A percentile compares a stretch with the other conserved stretches of the same genome.
Evolutionary conservation across 768 basidiomycete genomes (phyloP).

Genomic region (Hirschioporus abietinus): DNA sequence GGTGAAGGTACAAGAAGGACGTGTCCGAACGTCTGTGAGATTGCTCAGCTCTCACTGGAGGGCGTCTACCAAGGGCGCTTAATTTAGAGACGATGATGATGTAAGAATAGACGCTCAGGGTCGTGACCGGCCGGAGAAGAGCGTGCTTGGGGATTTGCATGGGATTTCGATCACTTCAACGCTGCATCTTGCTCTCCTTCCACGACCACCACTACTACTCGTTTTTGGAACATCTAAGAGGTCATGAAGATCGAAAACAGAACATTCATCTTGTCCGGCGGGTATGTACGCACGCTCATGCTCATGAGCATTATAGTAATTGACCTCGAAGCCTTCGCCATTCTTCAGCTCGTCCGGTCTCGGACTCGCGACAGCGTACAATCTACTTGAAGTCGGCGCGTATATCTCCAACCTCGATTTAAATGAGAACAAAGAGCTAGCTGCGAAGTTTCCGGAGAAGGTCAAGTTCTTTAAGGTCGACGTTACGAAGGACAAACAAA

Average conservation of each 20-base stretch:
- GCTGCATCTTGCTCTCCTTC: background rate
- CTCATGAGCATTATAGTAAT: background rate
- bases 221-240: background rate
- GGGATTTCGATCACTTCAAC: background rate
- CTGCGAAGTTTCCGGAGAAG: constrained; percentile 7
- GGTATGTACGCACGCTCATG: constrained; percentile 29
- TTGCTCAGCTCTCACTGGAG: constrained; percentile 1
- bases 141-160: background rate
- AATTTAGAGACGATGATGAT: background rate
- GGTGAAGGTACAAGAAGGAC: constrained; percentile 3
- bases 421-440: constrained; percentile 4
- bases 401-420: constrained; percentile 49
- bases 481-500: constrained; percentile 24
- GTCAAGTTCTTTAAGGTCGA: constrained; percentile 22
- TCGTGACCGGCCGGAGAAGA: background rate
- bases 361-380: constrained; percentile 46
- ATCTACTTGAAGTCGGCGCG: constrained; percentile 38
- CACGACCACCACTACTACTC: background rate
- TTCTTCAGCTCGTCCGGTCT: constrained; percentile 47
- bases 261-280: constrained; percentile 54
- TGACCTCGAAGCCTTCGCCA: background rate
- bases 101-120: background rate
- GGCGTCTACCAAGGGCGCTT: background rate
- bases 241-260: constrained; percentile 45
- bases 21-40: constrained; percentile 1